phyloP scores from a whole-genome alignment of 306 rosid species.

The Carpinus viminea region DNA sequence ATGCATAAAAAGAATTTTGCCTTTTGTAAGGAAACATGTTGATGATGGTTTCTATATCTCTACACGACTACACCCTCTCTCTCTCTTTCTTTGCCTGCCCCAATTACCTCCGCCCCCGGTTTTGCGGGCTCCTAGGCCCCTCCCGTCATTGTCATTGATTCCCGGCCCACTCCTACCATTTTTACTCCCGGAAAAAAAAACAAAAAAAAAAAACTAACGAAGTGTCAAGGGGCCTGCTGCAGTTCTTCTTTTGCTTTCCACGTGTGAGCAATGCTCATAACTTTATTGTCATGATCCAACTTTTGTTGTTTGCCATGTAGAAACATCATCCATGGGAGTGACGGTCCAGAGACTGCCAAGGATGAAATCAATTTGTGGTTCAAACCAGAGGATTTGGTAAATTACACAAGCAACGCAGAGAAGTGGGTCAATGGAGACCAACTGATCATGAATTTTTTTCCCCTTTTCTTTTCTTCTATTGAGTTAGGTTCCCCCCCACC shows the following conservation, averaged over 20 bases:
- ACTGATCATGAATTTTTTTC: conserved; percentile 35
- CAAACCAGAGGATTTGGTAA: conserved; percentile 80
- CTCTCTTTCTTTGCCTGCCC: neutral
- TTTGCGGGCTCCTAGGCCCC: too few relatives aligned
- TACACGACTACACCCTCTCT: neutral
- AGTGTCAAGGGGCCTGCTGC: too few relatives aligned
- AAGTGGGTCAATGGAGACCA: conserved; percentile 81
- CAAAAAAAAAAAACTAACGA: too few relatives aligned
- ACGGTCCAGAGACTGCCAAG: conserved; percentile 90
- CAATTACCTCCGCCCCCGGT: neutral
- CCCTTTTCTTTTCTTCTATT: neutral
- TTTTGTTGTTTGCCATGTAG: conserved; percentile 37
- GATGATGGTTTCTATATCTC: neutral
- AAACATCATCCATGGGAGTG: conserved; percentile 97
- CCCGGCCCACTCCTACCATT: too few relatives aligned
- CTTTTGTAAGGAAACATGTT: neutral
- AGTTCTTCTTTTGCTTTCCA: neutral
- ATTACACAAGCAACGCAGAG: conserved; percentile 83
- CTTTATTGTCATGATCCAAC: conserved; percentile 20
- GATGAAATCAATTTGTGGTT: conserved; percentile 92
- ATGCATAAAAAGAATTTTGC: neutral
- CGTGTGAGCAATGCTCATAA: conserved; percentile 2
- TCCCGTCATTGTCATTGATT: too few relatives aligned
- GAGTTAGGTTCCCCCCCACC: conserved; percentile 12
- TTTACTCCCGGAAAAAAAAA: too few relatives aligned